phyloP scores from a whole-genome alignment of 179 eudicot species.

The Sideroxylon spinosum region DNA sequence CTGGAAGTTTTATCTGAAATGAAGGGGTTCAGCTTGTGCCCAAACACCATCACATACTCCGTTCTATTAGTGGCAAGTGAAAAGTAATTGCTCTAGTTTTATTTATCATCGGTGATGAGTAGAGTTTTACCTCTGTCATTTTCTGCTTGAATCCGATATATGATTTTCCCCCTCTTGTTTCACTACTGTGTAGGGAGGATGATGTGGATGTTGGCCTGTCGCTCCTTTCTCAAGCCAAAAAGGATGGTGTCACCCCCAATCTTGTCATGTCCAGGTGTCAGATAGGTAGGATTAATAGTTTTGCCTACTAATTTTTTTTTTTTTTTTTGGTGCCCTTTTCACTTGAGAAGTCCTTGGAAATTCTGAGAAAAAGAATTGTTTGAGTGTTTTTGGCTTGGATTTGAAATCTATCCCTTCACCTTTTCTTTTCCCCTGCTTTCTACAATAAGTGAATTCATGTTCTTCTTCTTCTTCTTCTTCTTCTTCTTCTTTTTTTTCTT shows the following conservation, averaged over 20 bases:
- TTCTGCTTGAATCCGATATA: background rate
- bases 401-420: background rate
- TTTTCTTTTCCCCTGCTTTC: background rate
- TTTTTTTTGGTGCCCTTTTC: background rate
- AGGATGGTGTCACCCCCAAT: slow-evolving; percentile 67
- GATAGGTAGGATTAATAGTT: slow-evolving; percentile 47
- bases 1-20: slow-evolving; percentile 64
- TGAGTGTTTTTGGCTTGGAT: background rate
- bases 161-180: slow-evolving; percentile 13
- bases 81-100: slow-evolving; percentile 56
- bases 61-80: slow-evolving; percentile 78
- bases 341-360: background rate
- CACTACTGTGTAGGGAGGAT: slow-evolving; percentile 58
- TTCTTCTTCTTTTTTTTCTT: background rate
- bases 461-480: background rate
- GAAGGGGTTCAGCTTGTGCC: slow-evolving; percentile 61
- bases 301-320: background rate
- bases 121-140: slow-evolving; percentile 6
- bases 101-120: background rate
- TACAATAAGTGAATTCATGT: background rate
- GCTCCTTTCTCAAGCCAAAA: slow-evolving; percentile 75
- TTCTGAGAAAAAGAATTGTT: background rate
- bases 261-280: slow-evolving; percentile 86
- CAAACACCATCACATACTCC: slow-evolving; percentile 86
- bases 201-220: slow-evolving; percentile 68